Base-by-base conservation (phyloP, 2,329 filamentous ascomycete genomes). In the Penicillium oxalicum region DNA sequence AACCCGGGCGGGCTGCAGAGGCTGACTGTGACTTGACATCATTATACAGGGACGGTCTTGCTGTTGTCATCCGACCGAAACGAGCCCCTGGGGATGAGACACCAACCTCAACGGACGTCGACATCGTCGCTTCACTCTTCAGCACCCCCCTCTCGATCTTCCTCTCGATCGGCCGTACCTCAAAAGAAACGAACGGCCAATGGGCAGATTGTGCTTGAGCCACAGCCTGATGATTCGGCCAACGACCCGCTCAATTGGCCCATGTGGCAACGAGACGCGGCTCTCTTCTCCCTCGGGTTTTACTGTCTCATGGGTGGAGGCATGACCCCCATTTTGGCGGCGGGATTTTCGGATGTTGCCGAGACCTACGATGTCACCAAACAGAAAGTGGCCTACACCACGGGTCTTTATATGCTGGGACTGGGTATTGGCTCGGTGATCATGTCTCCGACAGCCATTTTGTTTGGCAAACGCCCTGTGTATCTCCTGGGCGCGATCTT, bases 191-290 rank as follows among this genome's bases (percentile, higher is more conserved):
- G 77, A 56, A 95, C 90, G 2, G 71, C 78, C 33, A 86, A 95
- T 65, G 90, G 90, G 12, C 79, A 81, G 52, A 89, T 96, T 60
- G 89, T 97, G 47, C 74, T 97, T 11, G 86, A 94, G 0, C 91
- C 91, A 0, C 91, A 97, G 65, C 91, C 91, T 0, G 90, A 96
- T 51, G 90, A 96, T 44, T 90, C 88, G 0, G 75, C 78, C 44
- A 96, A 97, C 56, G 91, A 97, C 61, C 91, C 91, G 1, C 73
- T 97, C 48, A 97, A 97, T 66, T 97, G 91, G 91, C 83, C 87
- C 0, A 73, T 78, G 5, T 88, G 88, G 83, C 81, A 88, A 36
- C 78, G 91, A 67, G 89, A 97, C 67, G 68, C 77, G 25, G 88
- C 91, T 0, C 71, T 97, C 53, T 60, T 95, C 0, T 91, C 86